Base-by-base conservation (phyloP, 1,139 yeast genomes). In the Scheffersomyces parashehatae region DNA sequence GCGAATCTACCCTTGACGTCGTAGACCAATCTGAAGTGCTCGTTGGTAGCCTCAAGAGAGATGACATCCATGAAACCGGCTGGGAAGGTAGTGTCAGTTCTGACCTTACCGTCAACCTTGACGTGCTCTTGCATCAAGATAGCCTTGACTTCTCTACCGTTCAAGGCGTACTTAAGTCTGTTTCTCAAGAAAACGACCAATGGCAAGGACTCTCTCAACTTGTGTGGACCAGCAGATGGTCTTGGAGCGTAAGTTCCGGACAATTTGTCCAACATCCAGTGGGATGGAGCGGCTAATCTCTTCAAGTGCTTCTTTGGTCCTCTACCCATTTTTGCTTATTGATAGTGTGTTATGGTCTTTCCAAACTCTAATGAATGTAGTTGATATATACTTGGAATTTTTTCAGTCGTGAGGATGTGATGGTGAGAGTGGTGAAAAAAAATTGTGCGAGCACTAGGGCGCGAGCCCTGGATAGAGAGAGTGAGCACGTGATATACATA, bases 251-350 rank as follows among this genome's bases (percentile, higher is more conserved):
- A 93, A 71, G 90, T 83, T 73, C 99, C 99, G 75, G 97, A 88
- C 82, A 95, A 83, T 83, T 95, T 95, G 96, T 93, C 99, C 84
- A 95, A 88, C 96, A 95, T 88, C 99, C 99, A 95, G 87, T 95
- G 99, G 83, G 91, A 87, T 83, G 99, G 99, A 74, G 97, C 97
- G 74, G 96, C 96, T 77, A 89, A 84, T 82, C 97, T 88, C 86
- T 89, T 89, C 78, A 90, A 83, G 75, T 90, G 97, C 85, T 90
- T 90, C 91, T 13, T 46, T 48, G 62, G 62, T 47, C 62, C 62
- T 58, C 62, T 58, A 51, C 53, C 62, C 62, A 58, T 58, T 48
- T 53, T 58, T 51, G 38, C 39, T 43, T 33, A 20, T 14, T 20
- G 26, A 20, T 20, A 20, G 26, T 20, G 26, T 20, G 26, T 41